Evolutionary conservation across 495 filamentous ascomycete species (phyloP).

Genomic region (Penicillium samsonianum): DNA sequence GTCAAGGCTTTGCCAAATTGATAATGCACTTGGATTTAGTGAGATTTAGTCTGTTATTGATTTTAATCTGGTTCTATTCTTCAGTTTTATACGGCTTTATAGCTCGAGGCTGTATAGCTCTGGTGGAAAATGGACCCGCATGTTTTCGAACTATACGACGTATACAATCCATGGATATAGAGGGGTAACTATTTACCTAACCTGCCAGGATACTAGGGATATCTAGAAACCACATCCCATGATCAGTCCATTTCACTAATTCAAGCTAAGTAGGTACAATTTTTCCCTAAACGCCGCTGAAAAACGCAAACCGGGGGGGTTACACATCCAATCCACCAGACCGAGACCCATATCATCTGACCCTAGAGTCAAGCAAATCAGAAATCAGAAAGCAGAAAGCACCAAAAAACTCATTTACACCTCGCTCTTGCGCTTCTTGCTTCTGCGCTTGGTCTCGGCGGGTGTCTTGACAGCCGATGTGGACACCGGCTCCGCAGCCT

Average conservation of each 20-base stretch:
- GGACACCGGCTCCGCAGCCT: conserved; percentile 44
- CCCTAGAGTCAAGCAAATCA: conserved; percentile 13
- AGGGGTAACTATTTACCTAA: neutral
- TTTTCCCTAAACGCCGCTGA: conserved; percentile 12
- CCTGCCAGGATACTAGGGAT: neutral
- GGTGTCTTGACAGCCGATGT: conserved; percentile 35
- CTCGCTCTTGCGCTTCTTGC: conserved; percentile 71
- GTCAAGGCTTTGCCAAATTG: conserved; percentile 26
- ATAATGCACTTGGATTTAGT: neutral
- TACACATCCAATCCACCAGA: conserved; percentile 8
- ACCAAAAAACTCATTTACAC: conserved; percentile 23
- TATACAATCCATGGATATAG: neutral
- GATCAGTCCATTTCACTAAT: conserved; percentile 3
- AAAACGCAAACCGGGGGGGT: conserved; percentile 2
- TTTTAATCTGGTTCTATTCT: neutral
- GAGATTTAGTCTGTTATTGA: neutral
- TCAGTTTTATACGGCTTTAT: neutral
- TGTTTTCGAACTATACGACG: neutral
- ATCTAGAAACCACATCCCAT: neutral
- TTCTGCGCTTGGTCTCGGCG: conserved; percentile 51
- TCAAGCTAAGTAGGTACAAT: neutral
- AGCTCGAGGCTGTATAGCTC: neutral
- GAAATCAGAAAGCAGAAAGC: conserved; percentile 11
- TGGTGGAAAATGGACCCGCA: neutral
- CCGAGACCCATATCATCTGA: conserved; percentile 5